Evolutionary conservation across 306 rosid genomes (phyloP), one percentile per base, ranked within the genome.

Genomic region (Abrus precatorius): DNA sequence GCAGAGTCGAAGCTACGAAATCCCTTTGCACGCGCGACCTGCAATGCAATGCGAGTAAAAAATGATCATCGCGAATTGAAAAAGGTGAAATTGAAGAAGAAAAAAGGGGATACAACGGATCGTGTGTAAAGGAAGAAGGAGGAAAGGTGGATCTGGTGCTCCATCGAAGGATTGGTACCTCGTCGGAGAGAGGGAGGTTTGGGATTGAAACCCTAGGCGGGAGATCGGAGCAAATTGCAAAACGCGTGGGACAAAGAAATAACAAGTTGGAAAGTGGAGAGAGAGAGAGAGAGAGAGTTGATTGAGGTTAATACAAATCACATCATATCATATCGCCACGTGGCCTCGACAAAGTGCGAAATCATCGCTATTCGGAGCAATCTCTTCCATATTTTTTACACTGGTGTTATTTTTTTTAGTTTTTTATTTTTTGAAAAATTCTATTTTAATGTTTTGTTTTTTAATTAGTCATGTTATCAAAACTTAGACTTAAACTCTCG

Each of bases 91-190:
- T 75, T 45, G 34, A 49, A 80, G 65, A 34, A 43, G n/a, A 20
- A 4, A 2, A 9, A 49, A 1, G 1, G 44, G 34, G 14, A 86
- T 70, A 64, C 10, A 32, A 79, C 3, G 48, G 77, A 83, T 77
- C 48, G 9, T 0, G 13, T 38, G 20, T 0, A 41, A 2, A 5
- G 54, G 49, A 74, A 65, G 66, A 64, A 65, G 64, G 63, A 48
- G 8, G 0, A 3, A 34, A 65, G 14, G 57, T n/a, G 74, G 88
- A 84, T 85, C 82, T 62, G 80, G 36, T 0, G 60, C 38, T 80
- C 33, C 20, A 43, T 12, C 1, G 44, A 60, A 8, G 49, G 63
- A 79, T 82, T 34, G 32, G 30, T 88, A 89, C 92, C 95, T 87
- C 6, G 12, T 60, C 7, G 60, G 66, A 56, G 66, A 10, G 45